Evolutionary conservation across 805 yeast species (phyloP).

Genomic region (Suhomyces sp.): DNA sequence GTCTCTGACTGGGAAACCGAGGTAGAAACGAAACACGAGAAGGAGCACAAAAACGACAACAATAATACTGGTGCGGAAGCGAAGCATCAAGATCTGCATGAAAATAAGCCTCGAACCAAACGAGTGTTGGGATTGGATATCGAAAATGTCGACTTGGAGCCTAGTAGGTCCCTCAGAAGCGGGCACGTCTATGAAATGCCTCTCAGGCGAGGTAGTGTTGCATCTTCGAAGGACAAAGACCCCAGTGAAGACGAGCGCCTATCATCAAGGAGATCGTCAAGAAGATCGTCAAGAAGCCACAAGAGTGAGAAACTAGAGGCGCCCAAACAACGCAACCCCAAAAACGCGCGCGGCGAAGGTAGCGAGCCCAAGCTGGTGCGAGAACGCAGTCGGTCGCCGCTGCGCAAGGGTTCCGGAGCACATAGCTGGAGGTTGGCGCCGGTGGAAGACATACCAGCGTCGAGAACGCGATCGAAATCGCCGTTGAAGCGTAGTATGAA

Average conservation of each 20-base stretch:
- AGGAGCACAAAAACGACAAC: not conserved
- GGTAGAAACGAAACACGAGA: not conserved
- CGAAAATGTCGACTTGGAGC: slow-evolving; percentile 18
- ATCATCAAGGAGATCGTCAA: not conserved
- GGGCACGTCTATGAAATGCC: slow-evolving; percentile 17
- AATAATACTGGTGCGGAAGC: not conserved
- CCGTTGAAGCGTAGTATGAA: slow-evolving; percentile 28
- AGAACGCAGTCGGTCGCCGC: slow-evolving; percentile 1
- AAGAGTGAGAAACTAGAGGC: slow-evolving; percentile 1
- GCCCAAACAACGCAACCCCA: slow-evolving; percentile 1
- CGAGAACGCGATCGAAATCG: slow-evolving; percentile 34
- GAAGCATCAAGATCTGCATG: not conserved
- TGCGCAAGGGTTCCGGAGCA: slow-evolving; percentile 6
- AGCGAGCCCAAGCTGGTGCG: not conserved
- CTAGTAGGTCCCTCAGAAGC: slow-evolving; percentile 23
- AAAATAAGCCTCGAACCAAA: slow-evolving; percentile 6
- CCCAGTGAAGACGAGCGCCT: not conserved
- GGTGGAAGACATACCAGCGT: slow-evolving; percentile 24
- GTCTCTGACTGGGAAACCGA: not conserved
- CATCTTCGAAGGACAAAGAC: not conserved
- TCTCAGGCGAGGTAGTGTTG: not conserved
- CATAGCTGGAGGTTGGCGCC: slow-evolving; percentile 6
- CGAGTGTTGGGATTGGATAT: slow-evolving; percentile 24
- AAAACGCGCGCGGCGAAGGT: not conserved
- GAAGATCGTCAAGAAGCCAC: not conserved